phyloP scores from a whole-genome alignment of 768 basidiomycete genomes.

The Plicaturopsis crispa region DNA sequence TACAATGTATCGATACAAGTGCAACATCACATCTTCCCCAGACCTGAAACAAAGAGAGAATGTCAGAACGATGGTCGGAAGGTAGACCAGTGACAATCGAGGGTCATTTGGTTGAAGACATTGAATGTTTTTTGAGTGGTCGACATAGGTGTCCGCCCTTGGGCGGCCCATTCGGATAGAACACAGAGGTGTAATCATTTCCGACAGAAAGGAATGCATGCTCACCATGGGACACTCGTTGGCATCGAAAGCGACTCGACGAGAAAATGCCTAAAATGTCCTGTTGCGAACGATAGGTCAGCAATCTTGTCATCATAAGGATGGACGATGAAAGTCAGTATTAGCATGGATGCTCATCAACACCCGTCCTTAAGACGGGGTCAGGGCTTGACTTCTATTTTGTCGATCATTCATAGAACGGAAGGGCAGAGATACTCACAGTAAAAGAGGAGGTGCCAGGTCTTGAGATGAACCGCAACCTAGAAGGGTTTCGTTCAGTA shows the following conservation, averaged over 20 bases:
- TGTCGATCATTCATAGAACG: constrained; percentile 44
- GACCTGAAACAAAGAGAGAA: too few relatives aligned
- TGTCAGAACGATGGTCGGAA: too few relatives aligned
- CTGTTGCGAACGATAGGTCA: too few relatives aligned
- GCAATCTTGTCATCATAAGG: too few relatives aligned
- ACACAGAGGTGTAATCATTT: background rate
- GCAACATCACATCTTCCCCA: too few relatives aligned
- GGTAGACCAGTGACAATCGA: too few relatives aligned
- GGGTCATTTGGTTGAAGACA: constrained; percentile 34
- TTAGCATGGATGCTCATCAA: constrained; percentile 89
- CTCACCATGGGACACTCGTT: too few relatives aligned
- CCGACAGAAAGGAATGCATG: background rate
- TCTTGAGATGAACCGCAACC: background rate
- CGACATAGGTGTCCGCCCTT: constrained; percentile 10
- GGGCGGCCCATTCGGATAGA: too few relatives aligned
- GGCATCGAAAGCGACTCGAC: too few relatives aligned
- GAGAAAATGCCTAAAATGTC: too few relatives aligned
- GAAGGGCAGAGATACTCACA: constrained; percentile 5
- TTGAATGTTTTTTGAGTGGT: constrained; percentile 13
- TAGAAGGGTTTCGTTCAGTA: constrained; percentile 8
- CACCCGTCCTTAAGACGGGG: constrained; percentile 60
- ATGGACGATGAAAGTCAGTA: constrained; percentile 44
- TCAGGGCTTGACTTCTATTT: constrained; percentile 93
- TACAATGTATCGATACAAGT: too few relatives aligned
- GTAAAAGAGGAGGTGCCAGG: background rate